A percentile compares a stretch with the other conserved stretches of the same genome.
Evolutionary conservation across 768 basidiomycete species (phyloP).

Genomic region (Leccinum subgranulosum): DNA sequence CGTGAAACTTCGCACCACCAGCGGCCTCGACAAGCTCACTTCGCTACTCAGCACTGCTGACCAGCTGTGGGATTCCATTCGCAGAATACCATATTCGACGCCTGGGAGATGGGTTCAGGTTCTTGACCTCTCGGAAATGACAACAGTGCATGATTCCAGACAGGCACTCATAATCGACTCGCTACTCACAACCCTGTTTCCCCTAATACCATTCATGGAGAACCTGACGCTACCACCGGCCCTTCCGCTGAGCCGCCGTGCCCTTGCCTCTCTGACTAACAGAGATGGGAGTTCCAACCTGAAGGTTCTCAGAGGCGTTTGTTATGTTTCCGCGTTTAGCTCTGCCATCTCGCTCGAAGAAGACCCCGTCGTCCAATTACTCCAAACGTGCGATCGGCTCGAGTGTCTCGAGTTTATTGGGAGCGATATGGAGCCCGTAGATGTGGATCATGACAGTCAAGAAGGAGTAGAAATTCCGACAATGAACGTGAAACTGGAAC

Average conservation of each 20-base stretch:
- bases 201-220: constrained; percentile 62
- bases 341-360: constrained; percentile 30
- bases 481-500: constrained; percentile 40
- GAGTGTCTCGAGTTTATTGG: constrained; percentile 65
- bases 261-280: constrained; percentile 47
- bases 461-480: constrained; percentile 21
- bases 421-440: constrained; percentile 51
- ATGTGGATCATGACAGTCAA: constrained; percentile 36
- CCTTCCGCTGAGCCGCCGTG: constrained; percentile 59
- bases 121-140: constrained; percentile 65
- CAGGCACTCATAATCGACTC: constrained; percentile 59
- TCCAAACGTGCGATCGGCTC: constrained; percentile 53
- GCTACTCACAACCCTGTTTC: constrained; percentile 60
- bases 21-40: constrained; percentile 55
- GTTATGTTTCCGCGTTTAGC: constrained; percentile 40
- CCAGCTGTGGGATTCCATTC: constrained; percentile 82
- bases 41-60: constrained; percentile 60
- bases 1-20: constrained; percentile 42
- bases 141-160: constrained; percentile 37
- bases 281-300: constrained; percentile 52
- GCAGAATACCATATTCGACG: constrained; percentile 80
- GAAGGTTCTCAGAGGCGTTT: constrained; percentile 52
- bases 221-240: constrained; percentile 52
- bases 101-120: constrained; percentile 85
- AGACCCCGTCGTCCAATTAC: constrained; percentile 57